phyloP scores from a whole-genome alignment of 306 rosid genomes.

The Boehmeria nivea region DNA sequence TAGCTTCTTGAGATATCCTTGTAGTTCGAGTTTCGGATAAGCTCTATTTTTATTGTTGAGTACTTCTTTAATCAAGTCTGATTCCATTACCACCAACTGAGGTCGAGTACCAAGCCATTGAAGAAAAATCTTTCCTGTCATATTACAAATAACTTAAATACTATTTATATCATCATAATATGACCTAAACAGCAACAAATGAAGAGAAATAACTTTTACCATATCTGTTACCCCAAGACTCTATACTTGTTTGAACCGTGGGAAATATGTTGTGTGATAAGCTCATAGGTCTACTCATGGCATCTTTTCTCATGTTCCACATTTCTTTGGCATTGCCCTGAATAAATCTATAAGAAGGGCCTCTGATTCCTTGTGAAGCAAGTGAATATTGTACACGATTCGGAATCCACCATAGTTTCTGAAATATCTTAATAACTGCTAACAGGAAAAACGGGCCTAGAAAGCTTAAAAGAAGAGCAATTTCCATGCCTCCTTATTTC shows the following conservation, averaged over 20 bases:
- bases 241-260: constrained; percentile 8
- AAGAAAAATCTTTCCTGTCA: constrained; percentile 26
- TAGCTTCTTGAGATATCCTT: constrained; percentile 2
- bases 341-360: constrained; percentile 26
- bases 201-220: background rate
- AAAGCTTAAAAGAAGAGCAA: too few species aligned
- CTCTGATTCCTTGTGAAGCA: constrained; percentile 28
- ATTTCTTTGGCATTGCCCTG: constrained; percentile 27
- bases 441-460: too few species aligned
- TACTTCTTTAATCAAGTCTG: constrained; percentile 25
- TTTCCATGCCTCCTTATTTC: too few species aligned
- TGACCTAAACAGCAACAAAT: background rate
- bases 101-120: constrained; percentile 28
- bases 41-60: constrained; percentile 13
- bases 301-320: constrained; percentile 7
- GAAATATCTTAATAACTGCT: too few species aligned
- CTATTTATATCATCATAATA: background rate
- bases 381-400: background rate
- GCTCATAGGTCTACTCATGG: constrained; percentile 5
- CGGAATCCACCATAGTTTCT: constrained; percentile 30
- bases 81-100: constrained; percentile 20
- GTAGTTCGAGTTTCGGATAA: background rate
- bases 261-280: constrained; percentile 19
- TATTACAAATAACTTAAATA: background rate
- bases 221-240: constrained; percentile 14